Percentiles rank a stretch among this genome's conserved stretches.
phyloP scores from a whole-genome alignment of 2,329 filamentous ascomycete species.

The Aspergillus proliferans region DNA sequence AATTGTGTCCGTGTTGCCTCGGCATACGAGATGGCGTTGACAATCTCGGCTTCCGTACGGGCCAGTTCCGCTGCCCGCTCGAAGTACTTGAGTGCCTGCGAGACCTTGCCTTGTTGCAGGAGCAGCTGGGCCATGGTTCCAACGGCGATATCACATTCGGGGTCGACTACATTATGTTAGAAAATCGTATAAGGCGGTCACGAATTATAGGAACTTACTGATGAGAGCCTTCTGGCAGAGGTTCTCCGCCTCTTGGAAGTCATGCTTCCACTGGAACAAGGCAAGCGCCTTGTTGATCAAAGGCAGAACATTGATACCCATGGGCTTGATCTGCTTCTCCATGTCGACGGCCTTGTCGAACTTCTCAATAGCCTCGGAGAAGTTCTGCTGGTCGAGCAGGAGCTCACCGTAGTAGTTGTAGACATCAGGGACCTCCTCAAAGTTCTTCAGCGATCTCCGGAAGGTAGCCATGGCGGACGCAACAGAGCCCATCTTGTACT shows the following conservation, averaged over 20 bases:
- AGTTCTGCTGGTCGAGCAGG: conserved; percentile 93
- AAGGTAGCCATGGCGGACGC: conserved; percentile 98
- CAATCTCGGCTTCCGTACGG: conserved; percentile 87
- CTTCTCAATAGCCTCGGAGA: conserved; percentile 89
- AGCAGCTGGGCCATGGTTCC: conserved; percentile 98
- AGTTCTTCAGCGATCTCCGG: conserved; percentile 96
- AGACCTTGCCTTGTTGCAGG: conserved; percentile 94
- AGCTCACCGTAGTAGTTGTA: conserved; percentile 99
- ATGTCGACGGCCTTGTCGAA: conserved; percentile 98
- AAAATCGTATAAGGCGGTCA: conserved; percentile 4
- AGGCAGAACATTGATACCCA: conserved; percentile 94
- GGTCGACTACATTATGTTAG: conserved; percentile 64
- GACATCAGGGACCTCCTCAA: conserved; percentile 90
- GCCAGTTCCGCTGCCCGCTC: conserved; percentile 92
- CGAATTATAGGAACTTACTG: conserved; percentile 57
- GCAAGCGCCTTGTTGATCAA: conserved; percentile 98
- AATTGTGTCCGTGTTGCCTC: conserved; percentile 95
- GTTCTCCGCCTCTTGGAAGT: conserved; percentile 90
- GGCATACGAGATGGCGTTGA: conserved; percentile 93
- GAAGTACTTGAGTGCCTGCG: conserved; percentile 91
- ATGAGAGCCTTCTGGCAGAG: conserved; percentile 96
- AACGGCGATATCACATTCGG: conserved; percentile 96
- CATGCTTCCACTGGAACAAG: conserved; percentile 96
- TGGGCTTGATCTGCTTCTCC: conserved; percentile 89
- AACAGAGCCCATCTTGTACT: conserved; percentile 99